phyloP scores from a whole-genome alignment of 2,329 filamentous ascomycete species.

The Amesomyces nigricolor region DNA sequence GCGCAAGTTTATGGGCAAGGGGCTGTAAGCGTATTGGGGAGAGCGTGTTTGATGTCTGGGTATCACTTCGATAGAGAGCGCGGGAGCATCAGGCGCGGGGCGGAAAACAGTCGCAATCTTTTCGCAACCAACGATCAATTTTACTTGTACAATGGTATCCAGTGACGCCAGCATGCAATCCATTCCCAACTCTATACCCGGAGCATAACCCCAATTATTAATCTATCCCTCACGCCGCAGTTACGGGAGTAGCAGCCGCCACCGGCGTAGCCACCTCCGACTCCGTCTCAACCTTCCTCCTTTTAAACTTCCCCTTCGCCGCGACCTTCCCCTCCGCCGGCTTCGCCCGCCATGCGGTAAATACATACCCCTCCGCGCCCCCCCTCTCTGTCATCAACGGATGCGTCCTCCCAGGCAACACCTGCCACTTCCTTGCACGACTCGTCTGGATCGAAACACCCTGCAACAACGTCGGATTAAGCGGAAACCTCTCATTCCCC shows the following conservation, averaged over 20 bases:
- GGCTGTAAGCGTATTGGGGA: constrained; percentile 47
- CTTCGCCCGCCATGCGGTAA: constrained; percentile 75
- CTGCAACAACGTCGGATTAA: constrained; percentile 81
- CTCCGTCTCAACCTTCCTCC: constrained; percentile 37
- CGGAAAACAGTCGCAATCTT: background rate
- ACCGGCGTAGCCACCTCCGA: constrained; percentile 5
- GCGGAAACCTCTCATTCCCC: constrained; percentile 69
- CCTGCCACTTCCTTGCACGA: constrained; percentile 77
- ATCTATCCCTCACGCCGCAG: background rate
- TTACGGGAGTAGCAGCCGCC: constrained; percentile 1
- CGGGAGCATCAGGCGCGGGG: background rate
- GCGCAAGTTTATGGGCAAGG: constrained; percentile 99
- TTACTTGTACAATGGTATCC: constrained; percentile 7
- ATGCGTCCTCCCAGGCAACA: constrained; percentile 85
- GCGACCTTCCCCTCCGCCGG: constrained; percentile 75
- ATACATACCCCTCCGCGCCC: constrained; percentile 84
- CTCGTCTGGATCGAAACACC: constrained; percentile 76
- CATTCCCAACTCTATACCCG: background rate
- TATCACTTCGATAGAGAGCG: constrained; percentile 1
- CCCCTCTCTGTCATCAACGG: constrained; percentile 87
- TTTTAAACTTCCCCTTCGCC: constrained; percentile 74
- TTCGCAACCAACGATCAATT: background rate
- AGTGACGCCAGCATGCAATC: background rate
- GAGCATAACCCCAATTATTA: background rate
- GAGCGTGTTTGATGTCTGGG: background rate